Evolutionary conservation across 2,329 filamentous ascomycete genomes (phyloP), one percentile per base, ranked within the genome.

Genomic region (Ascochyta pisi): DNA sequence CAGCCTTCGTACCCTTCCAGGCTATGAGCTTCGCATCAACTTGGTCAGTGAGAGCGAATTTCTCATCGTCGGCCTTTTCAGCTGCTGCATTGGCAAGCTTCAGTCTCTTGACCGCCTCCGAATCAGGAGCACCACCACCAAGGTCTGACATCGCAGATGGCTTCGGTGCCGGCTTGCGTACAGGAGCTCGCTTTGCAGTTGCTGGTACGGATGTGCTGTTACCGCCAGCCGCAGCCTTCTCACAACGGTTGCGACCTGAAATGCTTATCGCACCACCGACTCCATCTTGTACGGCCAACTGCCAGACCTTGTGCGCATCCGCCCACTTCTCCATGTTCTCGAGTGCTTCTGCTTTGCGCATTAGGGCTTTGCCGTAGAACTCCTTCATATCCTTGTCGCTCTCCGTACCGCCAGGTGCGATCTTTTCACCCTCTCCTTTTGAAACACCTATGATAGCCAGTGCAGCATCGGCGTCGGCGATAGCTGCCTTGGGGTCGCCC

Each of bases 291-390:
- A 98, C 90, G 31, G 91, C 93, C 50, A 85, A 79, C 67, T 88
- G 87, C 95, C 95, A 99, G 0, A 90, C 87, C 2, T 81, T 79
- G 0, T 86, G 87, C 1, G 95, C 95, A 46, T 98, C 94, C 3
- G 80, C 78, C 94, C 94, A 99, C 72, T 89, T 91, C 78, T 99
- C 95, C 82, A 99, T 89, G 71, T 96, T 90, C 75, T 99, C 95
- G 7, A 98, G 82, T 1, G 92, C 95, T 77, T 99, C 95, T 0
- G 95, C 95, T 79, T 98, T 98, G 50, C 95, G 89, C 78, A 91
- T 94, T 27, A 98, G 79, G 0, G 94, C 94, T 76, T 98, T 99
- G 49, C 92, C 93, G 70, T 90, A 98, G 60, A 96, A 90, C 16
- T 96, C 93, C 61, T 86, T 89, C 91, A 99, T 96, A 43, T 94